Base-by-base conservation (phyloP, 441 rosid species). In the Theobroma grandiflorum region DNA sequence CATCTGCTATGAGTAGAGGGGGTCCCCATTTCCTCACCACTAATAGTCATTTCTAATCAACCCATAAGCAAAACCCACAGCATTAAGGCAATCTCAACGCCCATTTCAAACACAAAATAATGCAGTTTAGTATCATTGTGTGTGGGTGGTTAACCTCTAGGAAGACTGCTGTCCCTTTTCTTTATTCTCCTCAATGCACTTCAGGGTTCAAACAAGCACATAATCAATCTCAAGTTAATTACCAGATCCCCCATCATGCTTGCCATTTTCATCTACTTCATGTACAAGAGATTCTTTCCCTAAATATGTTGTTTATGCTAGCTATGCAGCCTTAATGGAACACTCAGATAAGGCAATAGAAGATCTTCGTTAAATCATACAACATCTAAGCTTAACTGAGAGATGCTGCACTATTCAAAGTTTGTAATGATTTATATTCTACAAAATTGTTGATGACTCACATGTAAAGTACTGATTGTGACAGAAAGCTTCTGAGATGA, bases 401-500 rank as follows among this genome's bases (percentile, higher is more conserved):
- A 67, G 71, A 64, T 77, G 74, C 83, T 75, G 84, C 86, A 81
- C 64, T 45, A 75, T 78, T 86, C 87, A 76, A 83, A 77, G 85
- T 77, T 75, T 58, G 82, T 73, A 81, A 84, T 84, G 82, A 87
- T 88, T 85, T 77, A 76, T 74, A 70, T 83, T 83, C 86, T 84
- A 78, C 82, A 86, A 78, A 84, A 81, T 80, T 61, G 83, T 74
- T 78, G 80, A 87, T 69, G 83, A 85, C 86, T 75, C 84, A 35
- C 84, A 82, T 73, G 79, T 64, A 49, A 82, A 87, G 90, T 77
- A 83, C 65, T 64, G 84, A 81, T 53, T 83, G 81, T 49, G 84
- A 87, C 85, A 88, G 78, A 90, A 86, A 83, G 90, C 86, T 83
- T 82, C 88, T 77, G 75, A 81, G 26, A 65, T 79, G 78, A 82